phyloP scores from a whole-genome alignment of 495 filamentous ascomycete species.

The Talaromyces trachyspermus region DNA sequence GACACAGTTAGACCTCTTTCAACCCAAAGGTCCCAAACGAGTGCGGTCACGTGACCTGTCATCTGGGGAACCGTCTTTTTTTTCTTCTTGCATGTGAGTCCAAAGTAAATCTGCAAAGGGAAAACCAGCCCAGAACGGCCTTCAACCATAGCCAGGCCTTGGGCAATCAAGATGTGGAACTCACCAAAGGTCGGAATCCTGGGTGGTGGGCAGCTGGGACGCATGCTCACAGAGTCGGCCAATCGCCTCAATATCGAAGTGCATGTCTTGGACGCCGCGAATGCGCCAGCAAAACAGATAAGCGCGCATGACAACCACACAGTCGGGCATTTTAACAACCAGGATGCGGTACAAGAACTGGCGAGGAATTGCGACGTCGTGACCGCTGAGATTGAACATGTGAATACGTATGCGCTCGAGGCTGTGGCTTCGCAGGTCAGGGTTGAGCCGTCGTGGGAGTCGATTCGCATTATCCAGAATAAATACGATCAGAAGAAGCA shows the following conservation, averaged over 20 bases:
- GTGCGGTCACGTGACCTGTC: no score
- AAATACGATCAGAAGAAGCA: slow-evolving; percentile 91
- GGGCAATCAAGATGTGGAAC: slow-evolving; percentile 39
- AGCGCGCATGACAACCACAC: slow-evolving; percentile 68
- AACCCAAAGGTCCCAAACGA: no score
- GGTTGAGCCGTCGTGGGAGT: slow-evolving; percentile 84
- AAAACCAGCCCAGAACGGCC: no score
- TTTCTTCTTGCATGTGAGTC: no score
- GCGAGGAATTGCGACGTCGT: slow-evolving; percentile 73
- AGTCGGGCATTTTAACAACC: slow-evolving; percentile 77
- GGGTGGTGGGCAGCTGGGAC: slow-evolving; percentile 79
- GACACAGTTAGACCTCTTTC: no score
- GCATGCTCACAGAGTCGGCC: slow-evolving; percentile 91
- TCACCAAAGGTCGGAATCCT: slow-evolving; percentile 56
- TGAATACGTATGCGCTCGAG: slow-evolving; percentile 86
- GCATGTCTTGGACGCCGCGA: slow-evolving; percentile 69
- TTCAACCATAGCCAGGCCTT: no score
- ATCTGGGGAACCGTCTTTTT: no score
- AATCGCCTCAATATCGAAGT: slow-evolving; percentile 78
- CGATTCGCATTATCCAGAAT: slow-evolving; percentile 89
- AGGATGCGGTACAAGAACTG: slow-evolving; percentile 65
- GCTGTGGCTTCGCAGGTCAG: slow-evolving; percentile 58
- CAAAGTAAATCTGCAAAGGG: no score
- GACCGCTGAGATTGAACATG: slow-evolving; percentile 97
- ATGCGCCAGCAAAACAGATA: slow-evolving; percentile 86